Conservation (phyloP, 305 asterid species). For the Euphrasia arctica region DNA sequence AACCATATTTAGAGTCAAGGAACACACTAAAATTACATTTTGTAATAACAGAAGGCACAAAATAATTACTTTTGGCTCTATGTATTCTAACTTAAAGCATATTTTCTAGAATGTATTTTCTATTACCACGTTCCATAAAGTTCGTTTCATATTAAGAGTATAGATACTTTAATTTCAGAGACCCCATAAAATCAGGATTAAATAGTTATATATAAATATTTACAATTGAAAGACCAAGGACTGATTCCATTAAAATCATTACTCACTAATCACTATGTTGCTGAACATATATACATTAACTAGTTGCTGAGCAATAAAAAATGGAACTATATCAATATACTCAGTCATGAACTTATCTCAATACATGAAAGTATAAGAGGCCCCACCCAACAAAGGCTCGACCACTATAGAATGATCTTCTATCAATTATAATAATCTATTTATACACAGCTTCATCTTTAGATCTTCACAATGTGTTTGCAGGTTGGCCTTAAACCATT, state of each 20-base stretch:
- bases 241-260: neutral
- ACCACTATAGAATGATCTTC: neutral
- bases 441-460: neutral
- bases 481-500: neutral
- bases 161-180: slow-evolving; percentile 1
- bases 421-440: neutral
- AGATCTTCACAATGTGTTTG: neutral
- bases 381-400: slow-evolving; percentile 5
- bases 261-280: neutral
- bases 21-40: too few species aligned
- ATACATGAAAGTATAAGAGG: neutral
- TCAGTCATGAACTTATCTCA: neutral
- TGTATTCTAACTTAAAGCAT: too few species aligned
- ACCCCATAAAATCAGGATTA: neutral
- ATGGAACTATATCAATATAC: neutral
- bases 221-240: neutral
- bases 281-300: slow-evolving; percentile 9
- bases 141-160: neutral
- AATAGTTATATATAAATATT: neutral
- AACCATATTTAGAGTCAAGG: too few species aligned
- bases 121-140: too few species aligned
- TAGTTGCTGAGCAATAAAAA: neutral
- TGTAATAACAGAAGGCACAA: too few species aligned
- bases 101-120: too few species aligned
- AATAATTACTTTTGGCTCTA: too few species aligned